phyloP scores from a whole-genome alignment of 2,329 filamentous ascomycete genomes.

The Fusarium tricinctum region DNA sequence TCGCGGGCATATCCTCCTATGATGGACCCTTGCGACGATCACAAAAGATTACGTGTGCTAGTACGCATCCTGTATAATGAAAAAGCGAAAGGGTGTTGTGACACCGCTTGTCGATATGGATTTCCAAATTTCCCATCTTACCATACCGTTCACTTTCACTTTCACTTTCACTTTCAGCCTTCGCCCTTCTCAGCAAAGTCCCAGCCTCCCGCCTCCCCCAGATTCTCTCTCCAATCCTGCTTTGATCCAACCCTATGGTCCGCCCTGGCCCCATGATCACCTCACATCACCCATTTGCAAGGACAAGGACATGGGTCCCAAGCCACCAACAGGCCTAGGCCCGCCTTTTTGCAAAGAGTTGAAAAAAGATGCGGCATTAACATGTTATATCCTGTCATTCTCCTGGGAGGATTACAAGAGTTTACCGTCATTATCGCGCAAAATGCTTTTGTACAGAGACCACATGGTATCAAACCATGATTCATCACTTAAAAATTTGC shows the following conservation, averaged over 20 bases:
- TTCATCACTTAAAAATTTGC: slow-evolving; percentile 29
- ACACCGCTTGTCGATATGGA: slow-evolving; percentile 2
- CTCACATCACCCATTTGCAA: slow-evolving; percentile 13
- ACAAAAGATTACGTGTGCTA: slow-evolving; percentile 40
- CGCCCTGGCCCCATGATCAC: slow-evolving; percentile 37
- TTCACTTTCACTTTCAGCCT: background rate
- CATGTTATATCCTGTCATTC: slow-evolving; percentile 2
- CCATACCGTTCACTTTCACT: background rate
- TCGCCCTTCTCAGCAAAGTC: slow-evolving; percentile 2
- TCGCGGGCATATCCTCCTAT: slow-evolving; percentile 7
- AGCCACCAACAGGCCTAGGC: slow-evolving; percentile 26
- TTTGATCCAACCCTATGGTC: slow-evolving; percentile 32
- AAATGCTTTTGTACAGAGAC: slow-evolving; percentile 9
- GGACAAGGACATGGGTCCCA: slow-evolving; percentile 7
- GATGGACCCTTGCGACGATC: slow-evolving; percentile 33
- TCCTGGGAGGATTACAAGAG: slow-evolving; percentile 2
- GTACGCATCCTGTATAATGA: slow-evolving; percentile 16
- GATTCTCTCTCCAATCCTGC: slow-evolving; percentile 33
- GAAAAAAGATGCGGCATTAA: slow-evolving; percentile 19
- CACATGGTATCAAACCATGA: slow-evolving; percentile 33
- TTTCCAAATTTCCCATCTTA: slow-evolving; percentile 34
- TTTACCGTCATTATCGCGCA: slow-evolving; percentile 23
- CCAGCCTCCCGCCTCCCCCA: slow-evolving; percentile 35
- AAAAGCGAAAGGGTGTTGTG: slow-evolving; percentile 37
- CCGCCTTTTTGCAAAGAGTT: slow-evolving; percentile 6